Base-by-base conservation (phyloP, 2,329 filamentous ascomycete genomes). In the Paracoccidioides brasiliensis region DNA sequence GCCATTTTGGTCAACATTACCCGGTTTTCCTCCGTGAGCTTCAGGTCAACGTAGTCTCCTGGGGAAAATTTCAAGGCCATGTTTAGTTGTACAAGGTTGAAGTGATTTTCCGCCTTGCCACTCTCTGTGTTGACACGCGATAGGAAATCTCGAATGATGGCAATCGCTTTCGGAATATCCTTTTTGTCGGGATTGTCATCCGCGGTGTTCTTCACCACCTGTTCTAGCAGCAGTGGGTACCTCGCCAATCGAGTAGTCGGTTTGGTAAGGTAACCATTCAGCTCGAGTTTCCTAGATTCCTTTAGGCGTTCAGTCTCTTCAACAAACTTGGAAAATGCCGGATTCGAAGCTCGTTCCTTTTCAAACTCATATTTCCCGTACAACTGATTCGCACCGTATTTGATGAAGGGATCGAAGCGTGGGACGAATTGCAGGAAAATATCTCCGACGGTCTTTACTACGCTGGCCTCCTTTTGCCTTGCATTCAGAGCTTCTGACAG, bases 301-400 rank as follows among this genome's bases (percentile, higher is more conserved):
- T 96, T 96, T 63, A 95, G 81, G 57, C 93, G 80, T 71, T 98
- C 93, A 5, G 94, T 95, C 69, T 97, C 90, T 61, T 98, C 93
- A 32, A 97, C 93, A 63, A 97, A 96, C 65, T 86, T 88, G 53
- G 85, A 77, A 69, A 98, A 98, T 43, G 81, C 81, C 1, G 84
- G 80, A 64, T 98, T 98, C 56, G 83, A 80, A 14, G 86, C 85
- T 63, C 93, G 88, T 73, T 98, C 93, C 65, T 93, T 93, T 72
- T 98, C 93, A 68, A 97, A 98, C 67, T 96, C 93, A 66, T 91
- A 96, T 70, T 98, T 97, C 63, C 88, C 93, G 69, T 95, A 94
- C 49, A 98, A 76, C 70, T 98, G 93, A 67, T 90, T 95, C 43
- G 91, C 88, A 66, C 93, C 93, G 66, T 98, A 98, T 66, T 86